These are phyloP conservation scores for Vanrija pseudolonga DNA, from an alignment of 1,284 basidiomycete species.

Conservation along the genomic window DNA sequence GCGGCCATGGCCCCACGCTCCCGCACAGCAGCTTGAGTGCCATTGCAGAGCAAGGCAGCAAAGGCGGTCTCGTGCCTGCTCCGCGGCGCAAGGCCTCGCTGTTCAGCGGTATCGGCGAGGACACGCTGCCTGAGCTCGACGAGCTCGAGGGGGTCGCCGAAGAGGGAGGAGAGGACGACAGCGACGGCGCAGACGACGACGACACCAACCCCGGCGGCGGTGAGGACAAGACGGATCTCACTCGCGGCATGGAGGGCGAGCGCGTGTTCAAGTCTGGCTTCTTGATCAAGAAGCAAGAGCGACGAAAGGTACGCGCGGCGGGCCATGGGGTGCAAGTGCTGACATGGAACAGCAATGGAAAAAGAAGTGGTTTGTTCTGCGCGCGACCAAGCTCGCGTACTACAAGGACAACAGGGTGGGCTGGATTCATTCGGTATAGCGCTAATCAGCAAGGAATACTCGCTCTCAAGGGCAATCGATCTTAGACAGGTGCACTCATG, in stretches of 20 bases:
- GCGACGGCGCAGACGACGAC: conserved; percentile 53
- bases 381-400: conserved; percentile 86
- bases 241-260: conserved; percentile 64
- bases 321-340: neutral
- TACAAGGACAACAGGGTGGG: conserved; percentile 79
- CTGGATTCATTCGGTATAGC: neutral
- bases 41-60: conserved; percentile 24
- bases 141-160: neutral
- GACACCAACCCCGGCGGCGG: conserved; percentile 63
- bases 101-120: too few species aligned
- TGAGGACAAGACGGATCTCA: conserved; percentile 50
- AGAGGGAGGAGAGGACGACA: conserved; percentile 50
- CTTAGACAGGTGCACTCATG: conserved; percentile 86
- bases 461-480: conserved; percentile 84
- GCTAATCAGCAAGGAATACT: conserved; percentile 70
- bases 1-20: conserved; percentile 1
- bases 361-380: conserved; percentile 96
- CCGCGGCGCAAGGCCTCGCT: neutral
- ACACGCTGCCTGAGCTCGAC: neutral
- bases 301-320: conserved; percentile 70
- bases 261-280: conserved; percentile 84
- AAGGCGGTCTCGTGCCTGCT: neutral
- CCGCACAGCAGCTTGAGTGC: conserved; percentile 27
- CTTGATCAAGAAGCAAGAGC: conserved; percentile 92
- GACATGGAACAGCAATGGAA: conserved; percentile 76